Evolutionary conservation across 352 stramenopile genomes (phyloP), one percentile per base, ranked within the genome.

Genomic region (Phytopythium kandeliae): DNA sequence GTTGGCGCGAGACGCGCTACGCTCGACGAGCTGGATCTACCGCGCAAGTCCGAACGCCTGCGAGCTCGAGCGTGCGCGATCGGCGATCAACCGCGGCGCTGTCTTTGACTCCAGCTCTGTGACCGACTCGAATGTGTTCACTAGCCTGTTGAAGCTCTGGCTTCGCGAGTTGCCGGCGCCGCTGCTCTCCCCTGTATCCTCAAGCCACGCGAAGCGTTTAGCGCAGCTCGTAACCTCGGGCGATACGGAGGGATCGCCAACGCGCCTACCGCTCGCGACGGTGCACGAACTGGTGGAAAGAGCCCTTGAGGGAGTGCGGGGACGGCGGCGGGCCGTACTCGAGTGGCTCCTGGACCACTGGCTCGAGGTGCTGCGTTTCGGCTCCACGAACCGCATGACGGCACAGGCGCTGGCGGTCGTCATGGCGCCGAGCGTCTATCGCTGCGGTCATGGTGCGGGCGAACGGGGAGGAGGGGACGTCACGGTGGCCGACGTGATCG

Each of bases 311-410:
- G 13, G n/a, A 11, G 22, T 51, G 10, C 11, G 6, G 1, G 45
- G 45, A 1, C n/a, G 31, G 16, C 15, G 22, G 13, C 37, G 47
- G 16, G 59, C 54, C 1, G 65, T 88, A 11, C 53, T 88, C 11
- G 63, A 82, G 11, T 86, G 77, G 77, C 63, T 88, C n/a, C 62
- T 85, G 3, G 74, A 86, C 52, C 77, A 88, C 60, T 71, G 77
- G 67, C 51, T 82, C 10, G 74, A 88, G 41, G 69, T 88, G 41
- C 58, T 67, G 6, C 35, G 54, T 0, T 48, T 77, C 42, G 60
- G 55, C 26, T 19, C 34, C 13, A 44, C 34, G 16, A 88, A 88
- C 61, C 62, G 58, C 9, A 88, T 88, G 77, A 76, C 62, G 3
- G 58, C 64, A 0, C 67, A 79, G 31, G 70, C 68, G 19, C 55